A percentile compares a stretch with the other conserved stretches of the same genome.
Conservation (phyloP, 345 rosid species). For the Populus deltoides region DNA sequence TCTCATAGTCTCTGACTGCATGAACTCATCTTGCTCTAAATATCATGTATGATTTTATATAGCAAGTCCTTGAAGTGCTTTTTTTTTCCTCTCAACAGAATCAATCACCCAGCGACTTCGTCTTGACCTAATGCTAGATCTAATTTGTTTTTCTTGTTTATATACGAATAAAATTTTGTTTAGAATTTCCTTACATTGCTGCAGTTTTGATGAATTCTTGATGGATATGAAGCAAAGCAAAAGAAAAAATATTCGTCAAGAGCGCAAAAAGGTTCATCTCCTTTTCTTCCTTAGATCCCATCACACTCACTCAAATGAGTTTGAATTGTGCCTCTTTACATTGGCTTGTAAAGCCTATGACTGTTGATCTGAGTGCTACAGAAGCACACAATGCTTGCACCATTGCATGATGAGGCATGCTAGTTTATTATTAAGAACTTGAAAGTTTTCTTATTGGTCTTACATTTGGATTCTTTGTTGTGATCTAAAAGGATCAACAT, state of each 20-base stretch:
- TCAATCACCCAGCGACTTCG: too few species aligned
- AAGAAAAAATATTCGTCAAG: slow-evolving; percentile 87
- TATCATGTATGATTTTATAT: too few species aligned
- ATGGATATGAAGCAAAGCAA: slow-evolving; percentile 94
- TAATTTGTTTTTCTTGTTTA: background rate
- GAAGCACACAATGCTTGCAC: too few species aligned
- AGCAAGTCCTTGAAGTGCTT: too few species aligned
- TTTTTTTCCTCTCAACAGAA: too few species aligned
- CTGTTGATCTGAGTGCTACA: background rate
- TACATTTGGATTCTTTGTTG: background rate
- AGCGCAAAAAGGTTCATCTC: slow-evolving; percentile 77
- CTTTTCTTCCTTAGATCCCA: background rate
- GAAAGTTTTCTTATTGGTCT: too few species aligned
- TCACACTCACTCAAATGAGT: background rate
- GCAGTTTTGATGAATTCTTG: slow-evolving; percentile 92
- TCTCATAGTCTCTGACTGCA: background rate
- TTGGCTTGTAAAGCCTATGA: background rate
- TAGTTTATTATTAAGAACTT: too few species aligned
- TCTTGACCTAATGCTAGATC: too few species aligned
- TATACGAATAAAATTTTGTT: slow-evolving; percentile 9
- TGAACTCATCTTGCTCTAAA: background rate
- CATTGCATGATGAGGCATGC: too few species aligned
- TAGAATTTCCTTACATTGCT: slow-evolving; percentile 1
- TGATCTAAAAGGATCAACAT: background rate
- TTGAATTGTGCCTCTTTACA: background rate